Evolutionary conservation across 441 rosid species (phyloP).

Genomic region (Pelargonium australe): DNA sequence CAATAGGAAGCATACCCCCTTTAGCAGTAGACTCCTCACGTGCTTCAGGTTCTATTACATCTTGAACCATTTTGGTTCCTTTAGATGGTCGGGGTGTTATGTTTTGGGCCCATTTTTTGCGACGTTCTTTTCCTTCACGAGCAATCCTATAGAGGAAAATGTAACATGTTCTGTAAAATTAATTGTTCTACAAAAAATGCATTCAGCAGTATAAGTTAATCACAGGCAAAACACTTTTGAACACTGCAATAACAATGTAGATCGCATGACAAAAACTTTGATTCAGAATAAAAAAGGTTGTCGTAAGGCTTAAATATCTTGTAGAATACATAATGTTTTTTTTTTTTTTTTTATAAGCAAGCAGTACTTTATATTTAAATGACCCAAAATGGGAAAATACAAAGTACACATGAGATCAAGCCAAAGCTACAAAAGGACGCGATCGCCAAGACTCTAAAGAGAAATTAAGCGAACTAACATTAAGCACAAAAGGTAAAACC

Average conservation of each 20-base stretch:
- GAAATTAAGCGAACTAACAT: too few species aligned
- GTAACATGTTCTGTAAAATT: background rate
- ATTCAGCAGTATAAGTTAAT: background rate
- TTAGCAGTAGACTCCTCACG: conserved; percentile 24
- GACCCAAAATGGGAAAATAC: too few species aligned
- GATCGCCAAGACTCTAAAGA: too few species aligned
- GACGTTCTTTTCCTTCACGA: conserved; percentile 71
- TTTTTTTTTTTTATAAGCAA: too few species aligned
- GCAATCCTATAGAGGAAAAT: conserved; percentile 32
- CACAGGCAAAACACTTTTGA: background rate
- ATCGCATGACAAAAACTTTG: background rate
- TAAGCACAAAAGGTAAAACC: too few species aligned
- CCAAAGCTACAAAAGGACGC: too few species aligned
- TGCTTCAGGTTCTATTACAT: conserved; percentile 2
- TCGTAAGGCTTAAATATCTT: background rate
- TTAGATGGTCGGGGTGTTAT: conserved; percentile 40
- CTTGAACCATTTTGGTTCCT: conserved; percentile 27
- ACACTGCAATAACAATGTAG: background rate
- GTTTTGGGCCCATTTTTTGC: conserved; percentile 57
- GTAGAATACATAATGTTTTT: background rate
- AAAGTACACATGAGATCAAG: too few species aligned
- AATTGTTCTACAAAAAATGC: background rate
- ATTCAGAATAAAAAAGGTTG: background rate
- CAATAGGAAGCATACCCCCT: conserved; percentile 69
- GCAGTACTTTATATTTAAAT: too few species aligned